Percentiles rank a stretch among this genome's conserved stretches.
phyloP scores from a whole-genome alignment of 805 yeast species.

The Yamadazyma akitaensis region DNA sequence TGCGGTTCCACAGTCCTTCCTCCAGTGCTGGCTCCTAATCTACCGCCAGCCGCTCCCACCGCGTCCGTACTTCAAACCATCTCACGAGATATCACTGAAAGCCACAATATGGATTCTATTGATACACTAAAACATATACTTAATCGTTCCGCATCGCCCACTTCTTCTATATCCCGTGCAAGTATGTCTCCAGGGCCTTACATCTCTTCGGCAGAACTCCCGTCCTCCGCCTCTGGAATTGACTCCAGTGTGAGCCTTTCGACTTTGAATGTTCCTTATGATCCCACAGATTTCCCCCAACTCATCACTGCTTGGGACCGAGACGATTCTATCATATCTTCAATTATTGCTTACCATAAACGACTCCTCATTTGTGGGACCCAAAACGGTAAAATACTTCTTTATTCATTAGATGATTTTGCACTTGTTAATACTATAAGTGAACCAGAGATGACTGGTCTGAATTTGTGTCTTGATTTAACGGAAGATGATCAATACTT shows the following conservation, averaged over 20 bases:
- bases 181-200: constrained; percentile 3
- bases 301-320: constrained; percentile 76
- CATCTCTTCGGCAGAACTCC: constrained; percentile 2
- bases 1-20: neutral
- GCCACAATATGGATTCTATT: constrained; percentile 5
- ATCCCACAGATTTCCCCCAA: neutral
- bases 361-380: constrained; percentile 82
- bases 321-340: constrained; percentile 68
- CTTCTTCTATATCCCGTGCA: neutral
- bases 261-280: neutral
- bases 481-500: constrained; percentile 54
- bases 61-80: neutral
- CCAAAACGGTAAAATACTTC: constrained; percentile 74
- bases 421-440: constrained; percentile 32
- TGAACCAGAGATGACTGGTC: constrained; percentile 51
- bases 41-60: neutral
- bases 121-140: neutral
- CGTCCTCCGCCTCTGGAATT: neutral
- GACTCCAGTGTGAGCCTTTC: neutral
- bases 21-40: neutral
- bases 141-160: neutral
- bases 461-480: constrained; percentile 68
- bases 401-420: constrained; percentile 65
- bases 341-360: constrained; percentile 55
- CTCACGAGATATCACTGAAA: neutral